Percentiles rank a stretch among this genome's conserved stretches.
These are phyloP conservation scores for Hylodesmum podocarpum DNA, from an alignment of 306 rosid genomes.

Conservation along the genomic window DNA sequence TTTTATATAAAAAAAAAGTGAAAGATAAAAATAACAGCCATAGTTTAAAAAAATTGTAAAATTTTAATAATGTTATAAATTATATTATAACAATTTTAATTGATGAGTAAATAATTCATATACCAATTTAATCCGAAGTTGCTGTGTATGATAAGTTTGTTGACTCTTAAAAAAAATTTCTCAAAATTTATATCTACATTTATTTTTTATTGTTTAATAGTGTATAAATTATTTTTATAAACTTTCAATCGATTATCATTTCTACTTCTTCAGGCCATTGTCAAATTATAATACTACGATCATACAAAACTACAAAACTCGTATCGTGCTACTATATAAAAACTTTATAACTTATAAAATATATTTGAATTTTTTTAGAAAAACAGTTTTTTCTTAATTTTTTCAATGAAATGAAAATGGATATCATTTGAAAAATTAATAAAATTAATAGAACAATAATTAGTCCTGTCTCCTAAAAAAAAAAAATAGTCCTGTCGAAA, in stretches of 20 bases:
- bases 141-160: too few species aligned
- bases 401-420: not conserved
- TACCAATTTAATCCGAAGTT: too few species aligned
- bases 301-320: not conserved
- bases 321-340: too few species aligned
- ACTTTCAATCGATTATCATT: not conserved
- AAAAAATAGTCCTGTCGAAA: too few species aligned
- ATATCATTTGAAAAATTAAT: not conserved
- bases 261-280: too few species aligned
- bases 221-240: not conserved
- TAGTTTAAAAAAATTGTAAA: not conserved
- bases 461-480: too few species aligned
- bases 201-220: too few species aligned
- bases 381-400: not conserved
- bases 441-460: not conserved
- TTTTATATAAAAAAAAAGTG: too few species aligned
- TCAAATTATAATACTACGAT: not conserved
- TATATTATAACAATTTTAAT: not conserved
- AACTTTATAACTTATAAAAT: not conserved
- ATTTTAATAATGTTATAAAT: not conserved
- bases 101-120: too few species aligned
- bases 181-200: too few species aligned
- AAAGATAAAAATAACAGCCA: too few species aligned
- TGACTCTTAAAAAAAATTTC: too few species aligned
- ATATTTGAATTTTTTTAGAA: not conserved